Conservation (phyloP, 2,329 filamentous ascomycete genomes). For the Arthrobotrys iridis region DNA sequence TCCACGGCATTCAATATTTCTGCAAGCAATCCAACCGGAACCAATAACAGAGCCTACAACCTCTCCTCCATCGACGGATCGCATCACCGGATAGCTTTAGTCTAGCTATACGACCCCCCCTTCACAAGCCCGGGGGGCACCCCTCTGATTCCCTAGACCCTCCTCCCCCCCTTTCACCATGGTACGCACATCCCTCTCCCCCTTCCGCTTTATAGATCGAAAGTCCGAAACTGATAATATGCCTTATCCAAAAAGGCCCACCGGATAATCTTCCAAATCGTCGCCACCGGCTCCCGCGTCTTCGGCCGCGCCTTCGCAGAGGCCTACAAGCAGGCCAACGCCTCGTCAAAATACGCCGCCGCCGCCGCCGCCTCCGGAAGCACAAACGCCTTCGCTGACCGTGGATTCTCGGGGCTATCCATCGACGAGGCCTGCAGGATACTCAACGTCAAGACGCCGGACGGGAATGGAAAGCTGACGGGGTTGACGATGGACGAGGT, state of each 20-base stretch:
- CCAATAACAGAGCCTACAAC: too few relatives aligned
- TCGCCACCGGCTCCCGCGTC: conserved; percentile 88
- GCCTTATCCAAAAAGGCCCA: conserved; percentile 70
- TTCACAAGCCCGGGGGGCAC: too few relatives aligned
- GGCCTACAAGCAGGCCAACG: conserved; percentile 94
- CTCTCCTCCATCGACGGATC: too few relatives aligned
- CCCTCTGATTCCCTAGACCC: too few relatives aligned
- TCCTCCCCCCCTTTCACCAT: conserved; percentile 6
- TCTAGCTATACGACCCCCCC: too few relatives aligned
- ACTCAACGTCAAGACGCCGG: conserved; percentile 88
- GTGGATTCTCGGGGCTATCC: conserved; percentile 72
- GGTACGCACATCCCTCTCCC: conserved; percentile 15
- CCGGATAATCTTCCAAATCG: conserved; percentile 91
- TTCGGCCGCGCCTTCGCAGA: conserved; percentile 91
- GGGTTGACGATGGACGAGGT: conserved; percentile 78
- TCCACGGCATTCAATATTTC: too few relatives aligned
- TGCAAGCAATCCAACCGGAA: too few relatives aligned
- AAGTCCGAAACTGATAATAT: too few relatives aligned
- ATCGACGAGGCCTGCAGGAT: conserved; percentile 98
- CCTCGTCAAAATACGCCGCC: conserved; percentile 82
- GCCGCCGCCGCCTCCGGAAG: conserved; percentile 66
- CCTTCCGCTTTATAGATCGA: neutral
- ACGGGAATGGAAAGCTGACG: conserved; percentile 70
- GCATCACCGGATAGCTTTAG: too few relatives aligned
- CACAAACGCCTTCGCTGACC: conserved; percentile 64